Evolutionary conservation across 768 basidiomycete species (phyloP), one percentile per base, ranked within the genome.

Genomic region (Phanerodontia chrysosporium): DNA sequence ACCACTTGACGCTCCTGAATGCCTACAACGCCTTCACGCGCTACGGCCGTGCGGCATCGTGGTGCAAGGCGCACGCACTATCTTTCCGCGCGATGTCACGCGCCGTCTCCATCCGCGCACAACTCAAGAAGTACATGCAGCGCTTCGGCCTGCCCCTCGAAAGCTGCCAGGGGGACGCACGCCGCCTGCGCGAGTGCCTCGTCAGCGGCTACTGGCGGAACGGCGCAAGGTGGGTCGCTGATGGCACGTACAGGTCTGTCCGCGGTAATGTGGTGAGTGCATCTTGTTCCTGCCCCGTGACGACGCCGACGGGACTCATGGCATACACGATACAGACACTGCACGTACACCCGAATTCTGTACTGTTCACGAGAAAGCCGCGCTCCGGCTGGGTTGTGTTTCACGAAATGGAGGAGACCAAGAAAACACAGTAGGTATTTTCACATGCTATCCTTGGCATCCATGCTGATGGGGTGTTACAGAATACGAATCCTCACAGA

Each of bases 371-470:
- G 0, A 77, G 97, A 45, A 95, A 92, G 67, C 91, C 97, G 9
- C 82, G 86, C 24, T 89, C 89, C 0, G 91, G 92, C 7, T 98
- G 94, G 92, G 91, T 99, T 3, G 78, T 99, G 9, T 98, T 88
- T 67, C 94, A 98, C 66, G 95, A 98, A 70, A 86, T 97, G 76
- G 89, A 98, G 66, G 96, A 98, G 72, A 98, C 97, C 0, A 95
- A 93, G 64, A 97, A 95, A 69, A 87, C 86, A 44, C 95, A 92
- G 91, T 92, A 65, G 66, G 90, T 70, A 45, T 27, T 36, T 1
- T 24, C 36, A 30, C 13, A n/a, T 9, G n/a, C 25, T 2, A 1
- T 13, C 35, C 7, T 10, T 39, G 32, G 13, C n/a, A n/a, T 16
- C 28, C 18, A 14, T n/a, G 25, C 25, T n/a, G 18, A 32, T 28